A percentile compares a stretch with the other conserved stretches of the same genome.
Conservation (phyloP, 2,329 filamentous ascomycete genomes). For the Penicillium sp. region DNA sequence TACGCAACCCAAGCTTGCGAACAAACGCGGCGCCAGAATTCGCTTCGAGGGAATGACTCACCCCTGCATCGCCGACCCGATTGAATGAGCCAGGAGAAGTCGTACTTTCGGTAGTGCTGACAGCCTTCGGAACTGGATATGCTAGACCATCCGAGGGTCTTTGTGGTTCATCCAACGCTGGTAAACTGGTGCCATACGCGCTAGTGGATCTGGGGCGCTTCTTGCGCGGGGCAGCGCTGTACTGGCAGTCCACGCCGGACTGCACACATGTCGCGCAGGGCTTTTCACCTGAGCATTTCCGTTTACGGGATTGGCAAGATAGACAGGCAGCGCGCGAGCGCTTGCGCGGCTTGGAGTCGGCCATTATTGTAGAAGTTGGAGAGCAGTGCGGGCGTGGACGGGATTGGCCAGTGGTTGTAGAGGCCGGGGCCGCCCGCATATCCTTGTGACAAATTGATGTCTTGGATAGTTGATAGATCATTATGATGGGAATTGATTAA, state of each 20-base stretch:
- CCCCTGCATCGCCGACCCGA: slow-evolving; percentile 1
- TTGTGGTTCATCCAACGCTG: slow-evolving; percentile 11
- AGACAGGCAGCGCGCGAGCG: slow-evolving; percentile 51
- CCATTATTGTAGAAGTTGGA: slow-evolving; percentile 19
- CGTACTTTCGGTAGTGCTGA: slow-evolving; percentile 1
- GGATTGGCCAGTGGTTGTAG: background rate
- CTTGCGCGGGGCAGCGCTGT: slow-evolving; percentile 37
- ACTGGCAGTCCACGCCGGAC: slow-evolving; percentile 56
- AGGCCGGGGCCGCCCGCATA: background rate
- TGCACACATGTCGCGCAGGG: slow-evolving; percentile 56
- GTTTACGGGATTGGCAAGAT: slow-evolving; percentile 57
- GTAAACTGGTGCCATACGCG: slow-evolving; percentile 16
- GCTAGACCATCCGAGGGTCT: slow-evolving; percentile 8
- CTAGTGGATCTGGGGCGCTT: slow-evolving; percentile 25
- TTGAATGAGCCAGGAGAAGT: slow-evolving; percentile 8
- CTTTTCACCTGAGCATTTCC: slow-evolving; percentile 55
- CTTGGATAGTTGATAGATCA: background rate
- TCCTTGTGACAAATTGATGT: background rate
- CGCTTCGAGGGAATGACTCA: slow-evolving; percentile 50
- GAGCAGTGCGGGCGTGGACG: background rate
- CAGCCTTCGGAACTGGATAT: background rate
- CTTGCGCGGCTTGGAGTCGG: slow-evolving; percentile 31
- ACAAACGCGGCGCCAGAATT: slow-evolving; percentile 61
- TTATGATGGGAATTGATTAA: background rate
- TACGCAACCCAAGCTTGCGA: slow-evolving; percentile 51